Percentiles rank a stretch among this genome's conserved stretches.
phyloP scores from a whole-genome alignment of 2,329 filamentous ascomycete species.

The Colletotrichum musicola region DNA sequence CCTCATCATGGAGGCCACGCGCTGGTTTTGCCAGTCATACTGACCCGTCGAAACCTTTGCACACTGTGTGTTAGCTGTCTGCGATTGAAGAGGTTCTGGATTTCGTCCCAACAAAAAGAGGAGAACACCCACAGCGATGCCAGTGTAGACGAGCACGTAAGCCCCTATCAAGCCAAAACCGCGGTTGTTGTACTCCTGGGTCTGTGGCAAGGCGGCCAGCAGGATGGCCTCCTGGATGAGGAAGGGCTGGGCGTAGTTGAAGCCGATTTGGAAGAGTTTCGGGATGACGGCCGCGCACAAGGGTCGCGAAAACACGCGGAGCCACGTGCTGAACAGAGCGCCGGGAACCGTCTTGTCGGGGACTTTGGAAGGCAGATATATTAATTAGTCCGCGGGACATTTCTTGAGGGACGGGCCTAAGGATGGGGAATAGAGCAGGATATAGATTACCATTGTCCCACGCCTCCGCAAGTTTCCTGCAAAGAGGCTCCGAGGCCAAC shows the following conservation, averaged over 20 bases:
- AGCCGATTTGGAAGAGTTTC: constrained; percentile 43
- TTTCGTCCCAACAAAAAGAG: not conserved
- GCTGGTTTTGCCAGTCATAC: constrained; percentile 43
- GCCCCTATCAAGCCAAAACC: constrained; percentile 47
- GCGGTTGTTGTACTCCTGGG: constrained; percentile 40
- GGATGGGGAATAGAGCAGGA: not conserved
- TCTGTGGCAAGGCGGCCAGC: constrained; percentile 39
- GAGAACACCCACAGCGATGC: constrained; percentile 42
- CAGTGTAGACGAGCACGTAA: constrained; percentile 44
- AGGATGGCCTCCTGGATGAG: constrained; percentile 43
- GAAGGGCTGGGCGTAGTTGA: constrained; percentile 45
- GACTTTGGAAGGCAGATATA: constrained; percentile 29
- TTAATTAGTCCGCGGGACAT: constrained; percentile 28
- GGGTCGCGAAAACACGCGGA: constrained; percentile 27
- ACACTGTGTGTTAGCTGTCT: not conserved
- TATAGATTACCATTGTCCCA: constrained; percentile 41
- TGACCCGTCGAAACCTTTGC: constrained; percentile 42
- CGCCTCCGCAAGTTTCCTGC: constrained; percentile 36
- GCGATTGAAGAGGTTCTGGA: not conserved
- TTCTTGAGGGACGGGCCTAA: not conserved
- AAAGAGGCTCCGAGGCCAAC: constrained; percentile 39
- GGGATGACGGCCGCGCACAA: constrained; percentile 26
- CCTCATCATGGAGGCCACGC: constrained; percentile 44
- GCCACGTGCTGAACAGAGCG: constrained; percentile 37
- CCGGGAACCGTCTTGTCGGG: constrained; percentile 39